These are phyloP conservation scores for Verticillium zaregamsianum DNA, from an alignment of 2,329 filamentous ascomycete species.

Conservation along the genomic window DNA sequence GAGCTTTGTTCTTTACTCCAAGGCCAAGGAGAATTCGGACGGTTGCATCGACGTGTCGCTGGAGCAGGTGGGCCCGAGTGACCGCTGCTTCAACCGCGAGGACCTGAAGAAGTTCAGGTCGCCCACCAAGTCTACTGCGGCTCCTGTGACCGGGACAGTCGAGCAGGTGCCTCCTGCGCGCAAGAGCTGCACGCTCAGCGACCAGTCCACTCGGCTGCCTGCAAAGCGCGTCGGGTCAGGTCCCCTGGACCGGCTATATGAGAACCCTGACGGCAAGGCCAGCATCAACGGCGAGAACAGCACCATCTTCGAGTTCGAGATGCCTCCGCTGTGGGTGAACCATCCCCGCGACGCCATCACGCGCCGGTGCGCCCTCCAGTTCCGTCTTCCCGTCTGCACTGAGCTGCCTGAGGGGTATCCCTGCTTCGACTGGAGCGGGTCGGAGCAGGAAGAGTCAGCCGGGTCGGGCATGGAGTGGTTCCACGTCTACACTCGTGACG, in stretches of 20 bases:
- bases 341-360: neutral
- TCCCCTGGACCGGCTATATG: neutral
- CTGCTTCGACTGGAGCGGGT: neutral
- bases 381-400: neutral
- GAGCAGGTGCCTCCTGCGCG: neutral
- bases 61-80: neutral
- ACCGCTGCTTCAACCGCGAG: neutral
- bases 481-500: slow-evolving; percentile 1
- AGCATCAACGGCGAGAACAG: slow-evolving; percentile 1
- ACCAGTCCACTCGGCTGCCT: neutral
- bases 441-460: neutral
- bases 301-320: slow-evolving; percentile 2
- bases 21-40: neutral
- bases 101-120: neutral
- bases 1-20: neutral
- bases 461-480: neutral
- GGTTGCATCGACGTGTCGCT: neutral
- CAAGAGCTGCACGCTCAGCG: neutral
- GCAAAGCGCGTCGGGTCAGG: neutral
- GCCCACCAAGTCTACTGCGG: neutral
- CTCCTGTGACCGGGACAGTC: neutral
- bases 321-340: neutral
- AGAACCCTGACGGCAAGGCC: neutral
- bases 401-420: neutral
- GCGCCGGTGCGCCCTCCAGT: neutral